Conservation (phyloP, 2,329 filamentous ascomycete species). For the Neonectria magnoliae region DNA sequence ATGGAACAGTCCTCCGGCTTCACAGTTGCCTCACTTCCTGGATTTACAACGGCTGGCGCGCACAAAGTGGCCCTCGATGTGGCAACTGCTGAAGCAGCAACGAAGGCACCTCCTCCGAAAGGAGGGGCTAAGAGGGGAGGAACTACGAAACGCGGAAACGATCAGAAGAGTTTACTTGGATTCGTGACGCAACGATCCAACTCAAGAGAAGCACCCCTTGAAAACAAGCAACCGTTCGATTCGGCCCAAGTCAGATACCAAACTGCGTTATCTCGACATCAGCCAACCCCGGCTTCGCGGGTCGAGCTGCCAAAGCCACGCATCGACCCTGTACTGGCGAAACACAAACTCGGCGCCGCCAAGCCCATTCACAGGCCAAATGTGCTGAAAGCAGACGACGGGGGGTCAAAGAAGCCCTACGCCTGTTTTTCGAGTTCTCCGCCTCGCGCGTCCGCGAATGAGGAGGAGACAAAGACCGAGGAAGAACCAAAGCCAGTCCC, state of each 20-base stretch:
- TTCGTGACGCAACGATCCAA: conserved; percentile 49
- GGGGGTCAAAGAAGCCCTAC: conserved; percentile 58
- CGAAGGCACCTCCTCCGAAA: conserved; percentile 31
- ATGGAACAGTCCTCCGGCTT: conserved; percentile 70
- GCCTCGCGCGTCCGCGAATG: conserved; percentile 42
- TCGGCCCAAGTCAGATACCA: conserved; percentile 40
- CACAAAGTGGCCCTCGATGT: conserved; percentile 57
- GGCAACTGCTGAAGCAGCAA: conserved; percentile 29
- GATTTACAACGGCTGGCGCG: conserved; percentile 70
- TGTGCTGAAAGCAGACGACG: conserved; percentile 36
- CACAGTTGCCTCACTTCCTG: conserved; percentile 65
- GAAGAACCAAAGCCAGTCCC: conserved; percentile 42
- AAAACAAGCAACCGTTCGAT: conserved; percentile 27
- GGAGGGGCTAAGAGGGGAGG: conserved; percentile 37
- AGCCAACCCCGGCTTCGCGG: conserved; percentile 10
- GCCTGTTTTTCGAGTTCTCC: conserved; percentile 69
- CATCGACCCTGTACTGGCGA: conserved; percentile 46
- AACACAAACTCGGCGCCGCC: conserved; percentile 55
- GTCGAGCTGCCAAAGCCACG: conserved; percentile 25
- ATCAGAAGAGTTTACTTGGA: conserved; percentile 55
- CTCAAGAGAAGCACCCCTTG: conserved; percentile 19
- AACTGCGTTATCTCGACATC: conserved; percentile 38
- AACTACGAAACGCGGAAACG: conserved; percentile 47
- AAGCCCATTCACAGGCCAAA: conserved; percentile 50
- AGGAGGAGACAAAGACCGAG: conserved; percentile 38